Evolutionary conservation across 352 stramenopile species (phyloP), one percentile per base, ranked within the genome.

Genomic region (Plasmopara viticola): DNA sequence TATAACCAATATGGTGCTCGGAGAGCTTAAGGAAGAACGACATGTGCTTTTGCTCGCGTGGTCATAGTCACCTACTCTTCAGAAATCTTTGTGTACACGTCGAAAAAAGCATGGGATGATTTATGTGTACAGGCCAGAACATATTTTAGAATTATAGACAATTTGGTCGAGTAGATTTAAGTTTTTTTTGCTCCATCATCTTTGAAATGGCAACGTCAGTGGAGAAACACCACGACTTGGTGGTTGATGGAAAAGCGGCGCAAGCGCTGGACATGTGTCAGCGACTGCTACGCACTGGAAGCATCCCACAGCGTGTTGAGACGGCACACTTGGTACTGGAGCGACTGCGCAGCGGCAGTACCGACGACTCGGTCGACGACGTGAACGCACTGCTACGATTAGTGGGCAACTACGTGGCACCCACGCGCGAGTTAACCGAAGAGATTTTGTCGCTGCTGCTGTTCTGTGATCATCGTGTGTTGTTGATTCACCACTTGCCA

Each of bases 401-500:
- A n/a, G 60, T 94, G 14, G 62, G 71, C n/a, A 86, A 88, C 52
- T 73, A 85, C 42, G 75, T 90, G 30, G 30, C 73, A 15, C 77
- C 83, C n/a, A 88, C 78, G 35, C 63, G 70, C 18, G 69, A 78
- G 46, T 60, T 94, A n/a, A 90, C 83, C 5, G 78, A 87, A 53
- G 78, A 90, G 30, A 57, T 83, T 18, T 51, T 91, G 9, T 68
- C 78, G 33, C 58, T 94, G 56, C 62, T 94, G 17, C 72, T 88
- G 25, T 86, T 85, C 48, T 80, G 66, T 18, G 74, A 89, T 12
- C 78, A 90, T 48, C 78, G 78, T 30, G 75, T 86, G 53, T 63
- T 87, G 20, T 59, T 94, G 13, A 87, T 94, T 33, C 72, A 94
- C 60, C 78, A 94, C 51, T 51, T 94, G 42, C 68, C 83, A 20